Evolutionary conservation across 2,329 filamentous ascomycete species (phyloP).

Genomic region (Hypoxylon sp.): DNA sequence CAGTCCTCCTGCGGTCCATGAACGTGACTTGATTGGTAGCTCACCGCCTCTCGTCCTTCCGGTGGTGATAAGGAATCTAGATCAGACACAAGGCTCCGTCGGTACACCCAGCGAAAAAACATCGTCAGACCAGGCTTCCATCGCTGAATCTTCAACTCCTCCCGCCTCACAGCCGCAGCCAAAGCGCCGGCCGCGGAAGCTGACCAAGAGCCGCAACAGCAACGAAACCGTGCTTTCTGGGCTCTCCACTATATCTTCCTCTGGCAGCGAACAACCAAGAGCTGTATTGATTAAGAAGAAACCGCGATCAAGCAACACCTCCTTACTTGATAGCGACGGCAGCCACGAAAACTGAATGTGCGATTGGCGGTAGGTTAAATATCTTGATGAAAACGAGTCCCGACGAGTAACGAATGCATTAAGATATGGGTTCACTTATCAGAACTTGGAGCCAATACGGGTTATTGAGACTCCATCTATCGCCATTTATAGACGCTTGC

Average conservation of each 20-base stretch:
- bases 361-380: conserved; percentile 2
- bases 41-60: conserved; percentile 44
- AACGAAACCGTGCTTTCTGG: conserved; percentile 50
- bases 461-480: not conserved
- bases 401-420: not conserved
- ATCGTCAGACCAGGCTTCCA: conserved; percentile 48
- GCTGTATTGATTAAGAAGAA: conserved; percentile 55
- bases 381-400: not conserved
- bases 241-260: conserved; percentile 26
- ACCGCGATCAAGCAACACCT: conserved; percentile 47
- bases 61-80: conserved; percentile 43
- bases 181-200: conserved; percentile 54
- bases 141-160: conserved; percentile 29
- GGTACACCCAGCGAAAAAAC: conserved; percentile 52
- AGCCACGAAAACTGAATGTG: conserved; percentile 11
- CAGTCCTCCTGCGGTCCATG: conserved; percentile 37
- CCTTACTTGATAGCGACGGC: conserved; percentile 32
- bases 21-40: conserved; percentile 33
- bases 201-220: conserved; percentile 56
- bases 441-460: too few relatives aligned
- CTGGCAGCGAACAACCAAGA: conserved; percentile 50
- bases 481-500: conserved; percentile 5
- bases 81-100: conserved; percentile 45
- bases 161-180: conserved; percentile 31
- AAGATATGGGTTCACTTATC: not conserved